Evolutionary conservation across 495 filamentous ascomycete genomes (phyloP), one percentile per base, ranked within the genome.

Genomic region (Clohesyomyces aquaticus): DNA sequence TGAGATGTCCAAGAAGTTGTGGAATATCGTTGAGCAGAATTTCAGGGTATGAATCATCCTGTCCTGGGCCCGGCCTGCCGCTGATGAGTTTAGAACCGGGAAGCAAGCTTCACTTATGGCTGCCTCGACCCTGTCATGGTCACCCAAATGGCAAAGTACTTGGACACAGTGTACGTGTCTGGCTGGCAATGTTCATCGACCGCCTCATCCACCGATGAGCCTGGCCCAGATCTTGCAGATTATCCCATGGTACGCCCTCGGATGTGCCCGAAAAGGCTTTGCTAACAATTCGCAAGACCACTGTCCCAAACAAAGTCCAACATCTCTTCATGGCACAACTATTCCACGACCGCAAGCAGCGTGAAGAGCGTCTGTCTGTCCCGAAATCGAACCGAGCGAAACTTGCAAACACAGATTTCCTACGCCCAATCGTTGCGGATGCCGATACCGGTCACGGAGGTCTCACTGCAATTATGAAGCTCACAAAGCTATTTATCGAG

Each of bases 111-210:
- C 79, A 98, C 94, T 38, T 98, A 96, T 77, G 94, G 94, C 72
- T 97, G 94, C 77, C 81, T 98, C 59, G 95, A 98, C 71, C 94
- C 94, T 10, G 96, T 95, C 4, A 96, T 96, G 90, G 83, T 98
- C 71, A 97, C 95, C 21, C 94, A 98, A 76, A 98, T 98, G 94
- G 93, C 92, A 70, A 96, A 98, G 77, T 98, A 94, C 77, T 83
- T 98, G 54, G 94, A 98, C 74, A 98, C 95, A 38, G 91, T 98
- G 74, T 98, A 98, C 72, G 92, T 98, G 55, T 96, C 93, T 38
- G 94, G 94, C 65, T 98, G 94, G 94, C 95, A 98, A 77, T 97
- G 90, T 72, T 97, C 93, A 1, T 95, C 91, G 27, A 98, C 94
- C 2, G 94, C 94, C 38, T 96, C 93, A 21, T 85, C 91, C 0